Conservation (phyloP, 768 basidiomycete species). For the Collybiopsis luxurians region DNA sequence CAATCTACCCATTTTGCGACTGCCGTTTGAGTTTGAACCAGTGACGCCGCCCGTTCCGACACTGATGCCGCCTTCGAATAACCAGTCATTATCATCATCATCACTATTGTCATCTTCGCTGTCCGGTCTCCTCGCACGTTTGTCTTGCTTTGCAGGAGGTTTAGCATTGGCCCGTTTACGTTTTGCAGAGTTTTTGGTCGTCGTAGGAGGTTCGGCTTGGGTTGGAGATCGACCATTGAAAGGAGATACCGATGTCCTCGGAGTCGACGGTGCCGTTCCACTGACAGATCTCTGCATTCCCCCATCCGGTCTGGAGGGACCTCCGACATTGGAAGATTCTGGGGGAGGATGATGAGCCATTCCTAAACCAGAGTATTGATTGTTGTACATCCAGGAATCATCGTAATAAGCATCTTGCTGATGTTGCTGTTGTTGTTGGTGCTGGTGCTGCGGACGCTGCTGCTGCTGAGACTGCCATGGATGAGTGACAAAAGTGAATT, state of each 20-base stretch:
- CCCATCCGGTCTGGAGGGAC: neutral
- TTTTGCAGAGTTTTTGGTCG: constrained; percentile 7
- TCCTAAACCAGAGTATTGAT: neutral
- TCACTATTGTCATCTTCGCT: constrained; percentile 31
- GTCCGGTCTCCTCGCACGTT: constrained; percentile 1
- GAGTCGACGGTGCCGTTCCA: neutral
- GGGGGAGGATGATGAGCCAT: neutral
- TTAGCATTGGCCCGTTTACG: constrained; percentile 3
- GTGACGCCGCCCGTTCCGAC: constrained; percentile 47
- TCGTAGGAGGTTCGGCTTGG: neutral
- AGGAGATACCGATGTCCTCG: constrained; percentile 1
- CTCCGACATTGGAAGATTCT: neutral
- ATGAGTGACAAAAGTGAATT: constrained; percentile 4
- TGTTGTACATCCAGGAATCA: neutral
- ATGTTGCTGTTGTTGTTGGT: neutral
- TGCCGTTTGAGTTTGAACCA: constrained; percentile 28
- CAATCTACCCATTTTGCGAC: constrained; percentile 31
- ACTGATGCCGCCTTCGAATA: constrained; percentile 34
- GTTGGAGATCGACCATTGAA: neutral
- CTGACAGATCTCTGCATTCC: neutral
- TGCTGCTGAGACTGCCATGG: neutral
- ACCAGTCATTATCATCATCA: constrained; percentile 32
- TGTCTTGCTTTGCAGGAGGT: neutral
- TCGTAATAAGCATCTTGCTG: neutral
- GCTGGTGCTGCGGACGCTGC: neutral